These are phyloP conservation scores for Sequoia sempervirens DNA, from an alignment of 75 land plant genomes.

Conservation along the genomic window DNA sequence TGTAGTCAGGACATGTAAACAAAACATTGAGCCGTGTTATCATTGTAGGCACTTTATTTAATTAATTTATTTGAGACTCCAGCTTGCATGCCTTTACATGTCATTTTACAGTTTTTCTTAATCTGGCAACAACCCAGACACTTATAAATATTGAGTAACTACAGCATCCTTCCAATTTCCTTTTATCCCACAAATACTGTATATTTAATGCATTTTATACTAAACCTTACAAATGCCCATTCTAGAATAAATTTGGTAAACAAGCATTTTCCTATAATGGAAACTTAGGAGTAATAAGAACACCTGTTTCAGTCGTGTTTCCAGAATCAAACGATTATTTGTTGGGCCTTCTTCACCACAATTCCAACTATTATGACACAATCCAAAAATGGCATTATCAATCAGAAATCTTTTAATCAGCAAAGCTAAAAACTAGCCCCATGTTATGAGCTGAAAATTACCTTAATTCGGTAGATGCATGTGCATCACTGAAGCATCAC, in stretches of 20 bases:
- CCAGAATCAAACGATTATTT: constrained; percentile 48
- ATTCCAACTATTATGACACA: constrained; percentile 70
- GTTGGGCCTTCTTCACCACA: constrained; percentile 93
- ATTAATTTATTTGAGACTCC: background rate
- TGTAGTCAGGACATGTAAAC: background rate
- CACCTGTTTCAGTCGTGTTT: constrained; percentile 72
- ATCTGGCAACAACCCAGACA: background rate
- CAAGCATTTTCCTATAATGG: background rate
- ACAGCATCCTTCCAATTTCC: background rate
- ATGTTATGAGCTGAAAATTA: constrained; percentile 1
- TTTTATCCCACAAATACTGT: background rate
- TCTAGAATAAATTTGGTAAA: background rate
- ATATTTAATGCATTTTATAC: background rate
- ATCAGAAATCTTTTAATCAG: background rate
- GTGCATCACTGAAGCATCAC: background rate
- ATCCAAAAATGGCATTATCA: background rate
- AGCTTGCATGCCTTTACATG: background rate
- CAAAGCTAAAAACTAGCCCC: background rate
- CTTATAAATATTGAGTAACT: background rate
- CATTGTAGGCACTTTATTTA: background rate
- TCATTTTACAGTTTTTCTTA: background rate
- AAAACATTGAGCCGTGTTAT: background rate
- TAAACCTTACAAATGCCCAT: background rate
- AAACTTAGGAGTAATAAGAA: background rate
- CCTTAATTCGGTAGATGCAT: constrained; percentile 2